A percentile compares a stretch with the other conserved stretches of the same genome.
These are phyloP conservation scores for Penicillium verhagenii DNA, from an alignment of 495 filamentous ascomycete species.

Conservation along the genomic window DNA sequence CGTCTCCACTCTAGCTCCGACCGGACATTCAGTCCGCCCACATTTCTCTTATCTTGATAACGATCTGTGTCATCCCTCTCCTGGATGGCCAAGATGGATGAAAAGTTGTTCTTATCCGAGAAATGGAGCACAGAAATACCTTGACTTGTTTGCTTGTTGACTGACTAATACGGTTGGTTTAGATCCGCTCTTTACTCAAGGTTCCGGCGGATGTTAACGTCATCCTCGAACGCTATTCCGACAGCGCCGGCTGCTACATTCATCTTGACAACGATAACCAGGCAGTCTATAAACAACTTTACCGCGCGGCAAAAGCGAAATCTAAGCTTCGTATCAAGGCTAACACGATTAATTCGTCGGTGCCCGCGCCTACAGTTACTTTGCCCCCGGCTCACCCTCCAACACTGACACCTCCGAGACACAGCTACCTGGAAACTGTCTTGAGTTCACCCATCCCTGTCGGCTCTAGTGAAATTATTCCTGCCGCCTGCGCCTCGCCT, in stretches of 20 bases:
- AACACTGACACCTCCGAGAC: slow-evolving; percentile 22
- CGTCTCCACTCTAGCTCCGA: slow-evolving; percentile 47
- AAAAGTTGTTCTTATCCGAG: slow-evolving; percentile 2
- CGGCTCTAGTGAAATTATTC: slow-evolving; percentile 10
- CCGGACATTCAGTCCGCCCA: slow-evolving; percentile 25
- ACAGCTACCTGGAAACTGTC: slow-evolving; percentile 47
- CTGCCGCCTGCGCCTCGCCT: slow-evolving; percentile 6
- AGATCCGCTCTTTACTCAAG: slow-evolving; percentile 75
- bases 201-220: slow-evolving; percentile 67
- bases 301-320: slow-evolving; percentile 96
- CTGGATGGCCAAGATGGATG: background rate
- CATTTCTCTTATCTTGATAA: slow-evolving; percentile 25
- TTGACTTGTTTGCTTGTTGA: slow-evolving; percentile 6
- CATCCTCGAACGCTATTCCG: slow-evolving; percentile 91
- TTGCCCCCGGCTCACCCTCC: slow-evolving; percentile 8
- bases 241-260: slow-evolving; percentile 81
- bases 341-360: slow-evolving; percentile 38
- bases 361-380: slow-evolving; percentile 9
- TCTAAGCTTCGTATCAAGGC: slow-evolving; percentile 91
- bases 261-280: slow-evolving; percentile 73
- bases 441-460: slow-evolving; percentile 35
- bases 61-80: slow-evolving; percentile 6
- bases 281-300: slow-evolving; percentile 92
- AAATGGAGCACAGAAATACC: background rate
- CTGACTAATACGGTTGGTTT: slow-evolving; percentile 21